Base-by-base conservation (phyloP, 2,329 filamentous ascomycete species). In the Neophaeococcomyces mojaviensis region DNA sequence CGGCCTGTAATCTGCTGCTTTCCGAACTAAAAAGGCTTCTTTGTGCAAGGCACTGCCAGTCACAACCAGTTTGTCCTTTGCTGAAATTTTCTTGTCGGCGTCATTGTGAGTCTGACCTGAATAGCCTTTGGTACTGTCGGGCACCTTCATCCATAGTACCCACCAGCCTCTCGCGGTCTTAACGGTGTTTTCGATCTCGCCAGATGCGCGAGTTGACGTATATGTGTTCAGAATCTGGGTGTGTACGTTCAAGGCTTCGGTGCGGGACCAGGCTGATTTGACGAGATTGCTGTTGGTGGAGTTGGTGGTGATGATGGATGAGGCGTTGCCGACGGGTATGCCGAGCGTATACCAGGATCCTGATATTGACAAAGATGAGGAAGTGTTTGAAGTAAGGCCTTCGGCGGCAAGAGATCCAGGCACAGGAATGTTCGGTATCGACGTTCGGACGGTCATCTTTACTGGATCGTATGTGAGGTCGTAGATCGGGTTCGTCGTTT, bases 111-210 rank as follows among this genome's bases (percentile, higher is more conserved):
- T 6, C n/a, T 22, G 3, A 32, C 34, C 9, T 16, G 22, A 30
- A 32, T 22, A 13, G 9, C 19, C 13, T 7, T 37, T 15, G 13
- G 10, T 28, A 10, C 5, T 28, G 24, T 28, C 24, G 24, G 24
- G 24, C 5, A 49, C 45, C 7, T 76, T 70, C 61, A 82, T 73
- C 79, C 79, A 83, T 18, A 81, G 73, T 2, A 83, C 70, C 79
- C 79, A 83, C 79, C 79, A 83, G 5, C 77, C 77, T n/a, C 79
- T 71, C 35, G 64, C 72, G 0, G 79, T 82, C 61, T 82, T 82
- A 60, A 74, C 76, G 1, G 76, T 81, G 26, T 76, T 68, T 55
- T 83, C 79, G 5, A 76, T 65, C 50, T 82, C 77, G 7, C 64
- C 59, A 1, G 60, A 52, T 1, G 62, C 63, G 2, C 72, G 67